A percentile compares a stretch with the other conserved stretches of the same genome.
Conservation (phyloP, 768 basidiomycete species). For the Calocybe cyanea region DNA sequence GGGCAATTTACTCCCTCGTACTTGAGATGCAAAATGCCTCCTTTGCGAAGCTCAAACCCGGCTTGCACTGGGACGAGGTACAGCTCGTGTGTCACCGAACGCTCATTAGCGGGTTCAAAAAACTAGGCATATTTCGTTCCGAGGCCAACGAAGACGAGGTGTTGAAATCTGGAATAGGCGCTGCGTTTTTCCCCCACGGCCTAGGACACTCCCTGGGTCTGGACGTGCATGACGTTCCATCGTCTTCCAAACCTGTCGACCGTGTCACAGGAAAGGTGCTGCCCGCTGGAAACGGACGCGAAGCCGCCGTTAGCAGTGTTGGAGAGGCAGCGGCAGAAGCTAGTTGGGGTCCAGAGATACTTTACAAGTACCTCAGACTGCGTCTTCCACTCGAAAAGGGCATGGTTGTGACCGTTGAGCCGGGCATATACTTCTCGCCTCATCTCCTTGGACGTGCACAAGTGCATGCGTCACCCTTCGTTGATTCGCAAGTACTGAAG, state of each 20-base stretch:
- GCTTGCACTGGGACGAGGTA: conserved; percentile 86
- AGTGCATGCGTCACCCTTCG: conserved; percentile 56
- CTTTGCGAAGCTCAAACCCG: conserved; percentile 66
- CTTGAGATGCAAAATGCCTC: conserved; percentile 87
- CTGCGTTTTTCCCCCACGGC: conserved; percentile 95
- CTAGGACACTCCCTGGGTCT: conserved; percentile 87
- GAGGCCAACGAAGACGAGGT: conserved; percentile 65
- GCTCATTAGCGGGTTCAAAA: conserved; percentile 78
- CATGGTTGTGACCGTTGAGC: conserved; percentile 94
- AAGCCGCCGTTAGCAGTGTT: not conserved
- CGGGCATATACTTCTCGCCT: conserved; percentile 84
- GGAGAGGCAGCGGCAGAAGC: not conserved
- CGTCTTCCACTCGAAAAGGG: conserved; percentile 66
- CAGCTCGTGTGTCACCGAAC: conserved; percentile 81
- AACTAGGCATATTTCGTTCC: conserved; percentile 79
- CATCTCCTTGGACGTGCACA: conserved; percentile 67
- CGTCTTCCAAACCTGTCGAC: conserved; percentile 66
- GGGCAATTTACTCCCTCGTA: conserved; percentile 83
- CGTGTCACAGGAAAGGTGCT: conserved; percentile 46
- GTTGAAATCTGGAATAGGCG: conserved; percentile 68
- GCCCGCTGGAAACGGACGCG: conserved; percentile 4
- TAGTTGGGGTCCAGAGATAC: conserved; percentile 47
- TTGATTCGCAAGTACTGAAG: conserved; percentile 67
- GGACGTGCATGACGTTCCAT: conserved; percentile 92
- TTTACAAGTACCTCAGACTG: conserved; percentile 80